Conservation (phyloP, 108 stramenopile genomes). For the Ochromonas danica region DNA sequence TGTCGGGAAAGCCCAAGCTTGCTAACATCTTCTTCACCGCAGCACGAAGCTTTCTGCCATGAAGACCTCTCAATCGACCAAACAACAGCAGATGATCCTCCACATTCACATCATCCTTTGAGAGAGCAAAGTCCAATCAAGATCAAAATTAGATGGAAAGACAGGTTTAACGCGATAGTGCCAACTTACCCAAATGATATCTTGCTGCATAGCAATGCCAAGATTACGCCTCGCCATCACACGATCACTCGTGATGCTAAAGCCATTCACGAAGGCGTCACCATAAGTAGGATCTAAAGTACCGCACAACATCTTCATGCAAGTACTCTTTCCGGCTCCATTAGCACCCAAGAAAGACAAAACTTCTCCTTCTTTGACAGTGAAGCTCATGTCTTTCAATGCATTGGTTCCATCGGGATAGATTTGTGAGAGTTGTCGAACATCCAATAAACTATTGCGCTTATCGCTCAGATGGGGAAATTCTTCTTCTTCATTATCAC, state of each 20-base stretch:
- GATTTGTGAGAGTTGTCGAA: conserved; percentile 23
- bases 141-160: no score
- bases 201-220: conserved; percentile 31
- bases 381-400: conserved; percentile 25
- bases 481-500: conserved; percentile 10
- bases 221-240: conserved; percentile 14
- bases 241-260: conserved; percentile 8
- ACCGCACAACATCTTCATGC: conserved; percentile 32
- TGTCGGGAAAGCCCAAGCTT: conserved; percentile 32
- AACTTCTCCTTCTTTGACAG: conserved; percentile 33
- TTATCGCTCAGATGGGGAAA: neutral
- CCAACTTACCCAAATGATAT: conserved; percentile 36
- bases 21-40: neutral
- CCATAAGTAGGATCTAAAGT: conserved; percentile 18
- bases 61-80: conserved; percentile 11
- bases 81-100: conserved; percentile 30
- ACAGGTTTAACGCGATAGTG: no score
- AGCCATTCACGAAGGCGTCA: conserved; percentile 36
- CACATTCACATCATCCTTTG: conserved; percentile 30
- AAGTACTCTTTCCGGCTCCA: conserved; percentile 33
- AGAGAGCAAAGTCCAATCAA: no score
- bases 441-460: neutral
- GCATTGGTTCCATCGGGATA: conserved; percentile 42
- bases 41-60: conserved; percentile 16
- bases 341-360: conserved; percentile 34